A percentile compares a stretch with the other conserved stretches of the same genome.
phyloP scores from a whole-genome alignment of 2,329 filamentous ascomycete species.

The Xylaria arbuscula region DNA sequence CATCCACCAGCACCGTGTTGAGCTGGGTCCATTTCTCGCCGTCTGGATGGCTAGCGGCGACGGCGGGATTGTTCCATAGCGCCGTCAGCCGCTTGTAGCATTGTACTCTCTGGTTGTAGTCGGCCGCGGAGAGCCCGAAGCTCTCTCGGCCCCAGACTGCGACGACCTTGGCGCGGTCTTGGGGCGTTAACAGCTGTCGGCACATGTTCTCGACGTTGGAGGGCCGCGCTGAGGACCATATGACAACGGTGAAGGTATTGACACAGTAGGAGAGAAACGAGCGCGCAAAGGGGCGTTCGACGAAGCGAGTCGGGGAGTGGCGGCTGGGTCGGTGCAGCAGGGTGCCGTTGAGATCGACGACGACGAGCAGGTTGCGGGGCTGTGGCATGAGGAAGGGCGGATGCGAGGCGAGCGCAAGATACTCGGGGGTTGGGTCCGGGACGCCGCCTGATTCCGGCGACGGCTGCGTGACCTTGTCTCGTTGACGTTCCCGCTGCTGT shows the following conservation, averaged over 20 bases:
- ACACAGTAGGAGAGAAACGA: conserved; percentile 80
- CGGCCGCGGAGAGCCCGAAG: conserved; percentile 71
- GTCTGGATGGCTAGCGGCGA: conserved; percentile 58
- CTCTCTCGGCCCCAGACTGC: conserved; percentile 83
- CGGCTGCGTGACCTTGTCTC: conserved; percentile 37
- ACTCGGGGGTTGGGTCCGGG: conserved; percentile 69
- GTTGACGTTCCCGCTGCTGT: neutral
- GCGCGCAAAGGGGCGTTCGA: conserved; percentile 73
- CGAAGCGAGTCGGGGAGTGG: conserved; percentile 63
- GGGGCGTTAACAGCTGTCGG: conserved; percentile 67
- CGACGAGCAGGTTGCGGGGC: conserved; percentile 76
- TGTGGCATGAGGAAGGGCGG: conserved; percentile 55
- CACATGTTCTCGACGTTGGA: conserved; percentile 78
- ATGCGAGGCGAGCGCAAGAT: conserved; percentile 66
- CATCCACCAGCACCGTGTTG: conserved; percentile 92
- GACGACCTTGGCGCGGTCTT: conserved; percentile 67
- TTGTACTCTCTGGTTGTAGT: conserved; percentile 79
- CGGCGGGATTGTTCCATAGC: conserved; percentile 71
- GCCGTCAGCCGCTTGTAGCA: conserved; percentile 86
- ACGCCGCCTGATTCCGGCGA: conserved; percentile 63
- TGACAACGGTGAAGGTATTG: conserved; percentile 79
- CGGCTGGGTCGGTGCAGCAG: conserved; percentile 76
- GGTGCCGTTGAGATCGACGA: conserved; percentile 95
- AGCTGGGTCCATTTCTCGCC: conserved; percentile 75
- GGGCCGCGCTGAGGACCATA: conserved; percentile 89